Conservation (phyloP, 192 early-diverging fungal species). For the Endogone sp. region DNA sequence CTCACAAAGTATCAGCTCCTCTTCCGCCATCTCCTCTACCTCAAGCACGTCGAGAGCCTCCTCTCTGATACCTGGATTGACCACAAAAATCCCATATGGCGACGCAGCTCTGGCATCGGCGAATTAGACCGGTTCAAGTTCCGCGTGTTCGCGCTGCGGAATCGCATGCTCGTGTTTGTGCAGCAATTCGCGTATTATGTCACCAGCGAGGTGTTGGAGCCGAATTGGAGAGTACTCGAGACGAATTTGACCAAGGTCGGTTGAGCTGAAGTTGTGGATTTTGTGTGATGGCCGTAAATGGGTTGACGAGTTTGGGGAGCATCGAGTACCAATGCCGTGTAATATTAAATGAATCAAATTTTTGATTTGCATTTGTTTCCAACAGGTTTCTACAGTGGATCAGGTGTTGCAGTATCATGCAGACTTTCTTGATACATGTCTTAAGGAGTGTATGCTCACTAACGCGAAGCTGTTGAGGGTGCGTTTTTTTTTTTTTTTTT, state of each 20-base stretch:
- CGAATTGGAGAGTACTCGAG: constrained; percentile 76
- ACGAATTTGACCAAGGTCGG: constrained; percentile 50
- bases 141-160: constrained; percentile 68
- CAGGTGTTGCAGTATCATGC: constrained; percentile 77
- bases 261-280: neutral
- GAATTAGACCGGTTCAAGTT: constrained; percentile 51
- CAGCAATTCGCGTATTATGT: constrained; percentile 91
- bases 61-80: constrained; percentile 76
- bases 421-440: constrained; percentile 80
- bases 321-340: neutral
- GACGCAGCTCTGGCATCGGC: constrained; percentile 34
- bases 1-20: constrained; percentile 89
- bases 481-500: constrained; percentile 34
- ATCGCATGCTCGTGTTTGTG: constrained; percentile 85
- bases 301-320: neutral
- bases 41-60: constrained; percentile 86
- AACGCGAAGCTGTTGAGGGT: constrained; percentile 80
- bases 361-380: neutral
- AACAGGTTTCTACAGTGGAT: constrained; percentile 75
- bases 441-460: constrained; percentile 90
- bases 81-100: constrained; percentile 53
- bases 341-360: neutral
- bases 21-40: constrained; percentile 83
- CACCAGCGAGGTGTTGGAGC: constrained; percentile 91
- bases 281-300: neutral